phyloP scores from a whole-genome alignment of 345 rosid genomes.

The Leavenworthia alabamica region DNA sequence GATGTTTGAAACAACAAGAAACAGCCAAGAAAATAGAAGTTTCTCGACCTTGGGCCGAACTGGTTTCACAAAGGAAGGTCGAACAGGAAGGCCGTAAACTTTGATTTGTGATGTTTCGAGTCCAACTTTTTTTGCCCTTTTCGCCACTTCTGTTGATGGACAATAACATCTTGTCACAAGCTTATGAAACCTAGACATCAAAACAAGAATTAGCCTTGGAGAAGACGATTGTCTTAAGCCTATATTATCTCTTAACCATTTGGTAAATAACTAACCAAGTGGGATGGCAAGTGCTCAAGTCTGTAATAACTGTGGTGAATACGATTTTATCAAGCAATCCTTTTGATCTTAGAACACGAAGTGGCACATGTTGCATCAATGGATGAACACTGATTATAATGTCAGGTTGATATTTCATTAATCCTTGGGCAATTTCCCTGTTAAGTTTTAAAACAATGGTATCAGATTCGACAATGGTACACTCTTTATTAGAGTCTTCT shows the following conservation, averaged over 20 bases:
- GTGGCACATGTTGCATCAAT: constrained; percentile 97
- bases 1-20: not conserved
- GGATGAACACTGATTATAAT: constrained; percentile 97
- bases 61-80: constrained; percentile 95
- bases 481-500: not conserved
- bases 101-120: constrained; percentile 73
- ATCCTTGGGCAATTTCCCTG: constrained; percentile 93
- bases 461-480: constrained; percentile 16
- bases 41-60: constrained; percentile 70
- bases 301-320: constrained; percentile 92
- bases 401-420: constrained; percentile 97
- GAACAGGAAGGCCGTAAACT: constrained; percentile 94
- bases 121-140: constrained; percentile 89
- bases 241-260: too few relatives aligned
- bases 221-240: too few relatives aligned
- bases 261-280: constrained; percentile 59
- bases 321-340: constrained; percentile 85
- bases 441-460: constrained; percentile 8
- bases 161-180: constrained; percentile 99
- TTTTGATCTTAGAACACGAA: constrained; percentile 80
- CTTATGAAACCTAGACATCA: constrained; percentile 82
- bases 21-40: not conserved
- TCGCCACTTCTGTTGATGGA: constrained; percentile 85
- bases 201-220: too few relatives aligned
- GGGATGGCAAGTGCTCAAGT: constrained; percentile 97